Evolutionary conservation across 1,139 yeast species (phyloP).

Genomic region (Scheffersomyces cryptocercus): DNA sequence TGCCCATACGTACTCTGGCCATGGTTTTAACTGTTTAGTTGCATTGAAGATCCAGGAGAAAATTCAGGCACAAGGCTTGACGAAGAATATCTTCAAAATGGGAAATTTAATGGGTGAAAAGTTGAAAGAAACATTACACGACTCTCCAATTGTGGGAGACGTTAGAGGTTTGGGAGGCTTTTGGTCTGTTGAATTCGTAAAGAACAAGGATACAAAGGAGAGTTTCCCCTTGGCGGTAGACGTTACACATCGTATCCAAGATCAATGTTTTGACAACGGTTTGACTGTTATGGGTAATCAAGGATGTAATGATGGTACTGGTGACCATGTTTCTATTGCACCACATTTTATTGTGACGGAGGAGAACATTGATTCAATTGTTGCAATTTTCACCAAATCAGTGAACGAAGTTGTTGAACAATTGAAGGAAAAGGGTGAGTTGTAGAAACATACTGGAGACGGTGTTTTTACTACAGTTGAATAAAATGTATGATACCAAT

Average conservation of each 20-base stretch:
- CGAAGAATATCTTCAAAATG: constrained; percentile 48
- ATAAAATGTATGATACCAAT: too few species aligned
- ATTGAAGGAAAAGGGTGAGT: constrained; percentile 11
- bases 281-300: constrained; percentile 44
- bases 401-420: constrained; percentile 17
- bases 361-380: constrained; percentile 47
- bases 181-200: constrained; percentile 59
- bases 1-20: constrained; percentile 64
- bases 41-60: constrained; percentile 61
- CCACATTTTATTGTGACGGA: constrained; percentile 51
- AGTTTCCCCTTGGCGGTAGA: constrained; percentile 36
- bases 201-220: constrained; percentile 50
- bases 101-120: constrained; percentile 52
- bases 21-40: constrained; percentile 59
- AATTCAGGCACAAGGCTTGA: constrained; percentile 42
- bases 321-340: constrained; percentile 53
- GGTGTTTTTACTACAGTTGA: too few species aligned
- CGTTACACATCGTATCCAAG: constrained; percentile 34
- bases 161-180: constrained; percentile 64
- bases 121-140: constrained; percentile 31
- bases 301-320: constrained; percentile 45
- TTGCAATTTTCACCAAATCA: constrained; percentile 24
- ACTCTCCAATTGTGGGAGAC: constrained; percentile 49
- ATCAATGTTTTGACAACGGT: constrained; percentile 42
- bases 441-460: not conserved